Base-by-base conservation (phyloP, 1,139 yeast species). In the Debaryomyces sp. region DNA sequence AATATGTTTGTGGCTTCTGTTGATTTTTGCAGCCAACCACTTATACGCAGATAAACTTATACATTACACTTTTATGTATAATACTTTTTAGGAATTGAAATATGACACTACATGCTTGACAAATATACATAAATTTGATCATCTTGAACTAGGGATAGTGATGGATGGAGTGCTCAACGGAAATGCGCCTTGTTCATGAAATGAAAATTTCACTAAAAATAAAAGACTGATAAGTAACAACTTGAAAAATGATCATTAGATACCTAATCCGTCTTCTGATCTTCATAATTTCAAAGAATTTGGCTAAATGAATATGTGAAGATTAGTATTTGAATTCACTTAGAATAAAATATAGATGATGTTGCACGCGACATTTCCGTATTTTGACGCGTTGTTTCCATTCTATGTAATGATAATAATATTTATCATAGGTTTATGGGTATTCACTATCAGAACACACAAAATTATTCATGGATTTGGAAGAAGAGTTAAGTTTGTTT, bases 401-500 rank as follows among this genome's bases (percentile, higher is more conserved):
- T 18, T 4, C 15, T 6, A 27, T 27, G 4, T 24, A 39, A 39
- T 26, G n/a, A n/a, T n/a, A n/a, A n/a, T n/a, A n/a, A n/a, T n/a
- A n/a, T n/a, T n/a, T n/a, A 41, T 41, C 21, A 18, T 18, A 18
- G 21, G 21, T 21, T 13, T 18, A 6, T 6, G 13, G 26, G n/a
- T 18, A 32, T 12, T 33, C 5, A n/a, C 5, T 9, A 26, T 12
- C 30, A 6, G 13, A 27, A 12, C 12, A 27, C n/a, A 12, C 13
- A n/a, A 26, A 23, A 18, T 8, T 9, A 18, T n/a, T 13, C 18
- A 51, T 51, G 53, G 54, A 52, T 36, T 46, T 50, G 36, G 53
- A 50, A 30, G 53, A 51, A 39, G 54, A 51, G 30, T 34, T 51
- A 13, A 41, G 40, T 23, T 41, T 43, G 17, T 32, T 46, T 27